Base-by-base conservation (phyloP, 2,329 filamentous ascomycete genomes). In the Ophiocordyceps camponoti-rufipedis region DNA sequence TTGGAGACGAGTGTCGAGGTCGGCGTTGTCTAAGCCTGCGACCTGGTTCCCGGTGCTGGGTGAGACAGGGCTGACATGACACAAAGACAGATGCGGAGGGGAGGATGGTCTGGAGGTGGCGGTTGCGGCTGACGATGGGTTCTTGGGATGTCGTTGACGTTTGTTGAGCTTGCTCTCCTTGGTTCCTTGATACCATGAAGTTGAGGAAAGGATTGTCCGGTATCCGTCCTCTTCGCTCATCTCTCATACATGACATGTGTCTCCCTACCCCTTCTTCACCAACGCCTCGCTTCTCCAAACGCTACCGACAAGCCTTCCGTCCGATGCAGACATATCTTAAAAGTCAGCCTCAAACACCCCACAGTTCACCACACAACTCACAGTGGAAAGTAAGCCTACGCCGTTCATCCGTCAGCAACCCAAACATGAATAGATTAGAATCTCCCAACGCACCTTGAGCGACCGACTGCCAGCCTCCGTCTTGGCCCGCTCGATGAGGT, bases 271-370 rank as follows among this genome's bases (percentile, higher is more conserved):
- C 5, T 11, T 35, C 32, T 35, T 35, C 32, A 12, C 6, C 38
- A 39, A 39, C 35, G 13, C 13, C 8, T 39, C 35, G 35, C 32
- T 38, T 2, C 23, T 12, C 12, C 13, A 14, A 13, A 28, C 16
- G 14, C 41, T 41, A 43, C 53, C 44, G 55, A 47, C 47, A 51
- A 46, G 72, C 70, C 51, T 80, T 80, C 49, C 68, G 67, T 44
- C 75, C 76, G 52, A 80, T 78, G 50, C 73, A 78, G 35, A 80
- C 71, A 55, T 80, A 78, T 50, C 74, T 78, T 78, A 23, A 23
- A 12, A 35, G 39, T 44, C 42, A 41, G 44, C 18, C 11, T 18
- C 41, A 12, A 4, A 16, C 31, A 6, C 14, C 28, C n/a, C 11
- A 3, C 8, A 16, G 23, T 5, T 5, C 23, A 2, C 18, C 14